phyloP scores from a whole-genome alignment of 2,329 filamentous ascomycete species.

The Claviceps sorghi region DNA sequence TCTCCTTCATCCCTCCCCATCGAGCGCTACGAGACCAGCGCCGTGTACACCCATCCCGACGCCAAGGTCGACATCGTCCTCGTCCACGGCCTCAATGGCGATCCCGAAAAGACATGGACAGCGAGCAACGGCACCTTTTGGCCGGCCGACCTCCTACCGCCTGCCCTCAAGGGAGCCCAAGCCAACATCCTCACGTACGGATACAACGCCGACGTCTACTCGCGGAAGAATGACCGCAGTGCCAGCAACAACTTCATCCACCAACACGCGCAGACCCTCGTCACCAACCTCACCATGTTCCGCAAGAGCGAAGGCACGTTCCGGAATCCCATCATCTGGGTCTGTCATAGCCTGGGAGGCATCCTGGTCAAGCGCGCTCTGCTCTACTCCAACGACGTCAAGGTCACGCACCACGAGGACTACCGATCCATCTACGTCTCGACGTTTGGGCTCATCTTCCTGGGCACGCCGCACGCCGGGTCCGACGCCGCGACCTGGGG shows the following conservation, averaged over 20 bases:
- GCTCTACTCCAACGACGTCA: slow-evolving; percentile 49
- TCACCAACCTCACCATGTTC: slow-evolving; percentile 47
- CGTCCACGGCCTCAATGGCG: slow-evolving; percentile 56
- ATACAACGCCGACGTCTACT: slow-evolving; percentile 55
- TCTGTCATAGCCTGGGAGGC: slow-evolving; percentile 60
- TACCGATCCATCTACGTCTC: slow-evolving; percentile 57
- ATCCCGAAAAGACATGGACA: slow-evolving; percentile 50
- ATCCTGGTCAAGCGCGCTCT: slow-evolving; percentile 57
- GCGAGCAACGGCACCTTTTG: slow-evolving; percentile 47
- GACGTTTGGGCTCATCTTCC: slow-evolving; percentile 62
- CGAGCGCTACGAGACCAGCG: slow-evolving; percentile 40
- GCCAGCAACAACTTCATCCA: slow-evolving; percentile 54
- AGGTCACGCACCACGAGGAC: slow-evolving; percentile 44
- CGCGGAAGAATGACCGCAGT: slow-evolving; percentile 31
- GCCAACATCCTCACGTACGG: slow-evolving; percentile 59
- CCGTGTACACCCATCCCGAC: slow-evolving; percentile 43
- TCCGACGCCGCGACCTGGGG: slow-evolving; percentile 57
- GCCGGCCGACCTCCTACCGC: slow-evolving; percentile 53
- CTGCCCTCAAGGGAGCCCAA: slow-evolving; percentile 37
- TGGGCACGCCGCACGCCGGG: slow-evolving; percentile 63
- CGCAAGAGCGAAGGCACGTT: slow-evolving; percentile 42
- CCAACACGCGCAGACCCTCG: slow-evolving; percentile 56
- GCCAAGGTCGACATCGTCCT: slow-evolving; percentile 52
- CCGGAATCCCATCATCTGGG: slow-evolving; percentile 58
- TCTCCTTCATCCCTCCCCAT: slow-evolving; percentile 4